phyloP scores from a whole-genome alignment of 768 basidiomycete species.

The Lactifluus rugatus region DNA sequence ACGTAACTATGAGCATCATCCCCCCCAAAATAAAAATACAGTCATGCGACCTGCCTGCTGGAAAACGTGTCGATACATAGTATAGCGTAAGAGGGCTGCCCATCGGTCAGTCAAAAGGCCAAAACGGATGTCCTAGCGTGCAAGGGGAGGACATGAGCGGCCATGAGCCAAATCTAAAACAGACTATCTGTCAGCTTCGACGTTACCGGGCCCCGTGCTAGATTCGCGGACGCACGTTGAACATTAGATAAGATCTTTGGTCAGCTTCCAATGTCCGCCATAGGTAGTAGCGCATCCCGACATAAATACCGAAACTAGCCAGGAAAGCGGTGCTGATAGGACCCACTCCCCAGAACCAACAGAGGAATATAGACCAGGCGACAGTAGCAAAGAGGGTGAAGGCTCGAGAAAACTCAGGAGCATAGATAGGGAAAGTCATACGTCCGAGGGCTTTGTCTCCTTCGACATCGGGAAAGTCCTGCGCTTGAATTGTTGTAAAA shows the following conservation, averaged over 20 bases:
- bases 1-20: slow-evolving; percentile 8
- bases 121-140: slow-evolving; percentile 18
- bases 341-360: slow-evolving; percentile 20
- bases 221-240: slow-evolving; percentile 21
- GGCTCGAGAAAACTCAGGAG: slow-evolving; percentile 19
- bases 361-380: slow-evolving; percentile 21
- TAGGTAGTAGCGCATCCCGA: slow-evolving; percentile 20
- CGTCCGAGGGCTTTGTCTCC: slow-evolving; percentile 21
- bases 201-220: slow-evolving; percentile 1
- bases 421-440: slow-evolving; percentile 21
- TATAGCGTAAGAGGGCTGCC: slow-evolving; percentile 9
- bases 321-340: slow-evolving; percentile 15
- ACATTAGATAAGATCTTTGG: slow-evolving; percentile 20
- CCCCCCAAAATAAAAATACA: slow-evolving; percentile 19
- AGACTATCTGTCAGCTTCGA: slow-evolving; percentile 12
- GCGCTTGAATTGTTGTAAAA: slow-evolving; percentile 22
- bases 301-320: slow-evolving; percentile 16
- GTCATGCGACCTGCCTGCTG: slow-evolving; percentile 7
- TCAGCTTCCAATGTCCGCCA: slow-evolving; percentile 19
- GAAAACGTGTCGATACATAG: slow-evolving; percentile 14
- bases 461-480: slow-evolving; percentile 23
- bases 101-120: slow-evolving; percentile 16
- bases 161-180: slow-evolving; percentile 19
- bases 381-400: slow-evolving; percentile 21
- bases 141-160: slow-evolving; percentile 16